Evolutionary conservation across 805 yeast genomes (phyloP).

Genomic region (Hemisphaericaspora nanyangensis): DNA sequence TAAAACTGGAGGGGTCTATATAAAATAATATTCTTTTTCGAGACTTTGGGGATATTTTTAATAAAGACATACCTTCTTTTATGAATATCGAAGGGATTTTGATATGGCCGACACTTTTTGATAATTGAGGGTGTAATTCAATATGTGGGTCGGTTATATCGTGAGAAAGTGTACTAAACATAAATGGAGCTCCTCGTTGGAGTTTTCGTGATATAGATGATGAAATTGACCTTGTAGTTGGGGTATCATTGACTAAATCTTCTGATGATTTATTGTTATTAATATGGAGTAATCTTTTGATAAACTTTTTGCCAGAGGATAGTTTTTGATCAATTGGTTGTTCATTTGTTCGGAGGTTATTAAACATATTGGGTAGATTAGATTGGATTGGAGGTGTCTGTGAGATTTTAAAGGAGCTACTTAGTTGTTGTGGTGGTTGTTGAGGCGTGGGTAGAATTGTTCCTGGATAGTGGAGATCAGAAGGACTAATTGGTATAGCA

Average conservation of each 20-base stretch:
- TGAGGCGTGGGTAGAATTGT: not conserved
- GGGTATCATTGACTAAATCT: not conserved
- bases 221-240: constrained; percentile 1
- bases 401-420: not conserved
- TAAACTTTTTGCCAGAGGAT: constrained; percentile 4
- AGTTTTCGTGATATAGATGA: constrained; percentile 1
- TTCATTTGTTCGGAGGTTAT: constrained; percentile 20
- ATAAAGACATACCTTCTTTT: constrained; percentile 55
- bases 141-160: constrained; percentile 1
- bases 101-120: constrained; percentile 13
- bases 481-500: no score
- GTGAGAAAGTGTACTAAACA: not conserved
- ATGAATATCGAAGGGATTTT: constrained; percentile 45
- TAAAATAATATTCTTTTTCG: constrained; percentile 54
- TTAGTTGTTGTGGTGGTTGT: not conserved
- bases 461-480: constrained; percentile 5
- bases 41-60: constrained; percentile 70
- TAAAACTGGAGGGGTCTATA: constrained; percentile 53
- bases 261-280: constrained; percentile 10
- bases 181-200: constrained; percentile 3
- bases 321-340: not conserved
- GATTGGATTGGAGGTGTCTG: constrained; percentile 21
- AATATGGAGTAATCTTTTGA: constrained; percentile 11
- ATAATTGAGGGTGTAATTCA: constrained; percentile 11
- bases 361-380: constrained; percentile 18